Evolutionary conservation across 2,329 filamentous ascomycete species (phyloP).

Genomic region (Paecilomyces variotii): DNA sequence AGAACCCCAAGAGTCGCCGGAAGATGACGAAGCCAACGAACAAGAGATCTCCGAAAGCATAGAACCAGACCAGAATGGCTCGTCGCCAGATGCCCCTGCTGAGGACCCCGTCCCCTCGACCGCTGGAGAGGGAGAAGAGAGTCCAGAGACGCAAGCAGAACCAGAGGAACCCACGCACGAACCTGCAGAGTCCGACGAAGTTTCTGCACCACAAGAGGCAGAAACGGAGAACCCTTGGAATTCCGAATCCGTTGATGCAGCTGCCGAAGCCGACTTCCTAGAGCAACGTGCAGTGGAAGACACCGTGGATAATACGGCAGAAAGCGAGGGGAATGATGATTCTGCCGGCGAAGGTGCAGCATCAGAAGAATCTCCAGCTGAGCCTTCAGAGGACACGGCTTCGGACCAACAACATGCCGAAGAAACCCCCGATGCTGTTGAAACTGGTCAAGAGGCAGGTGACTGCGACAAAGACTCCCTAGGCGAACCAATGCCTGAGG

Average conservation of each 20-base stretch:
- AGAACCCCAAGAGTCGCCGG: background rate
- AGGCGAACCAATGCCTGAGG: conserved; percentile 5
- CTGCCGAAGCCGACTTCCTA: conserved; percentile 3
- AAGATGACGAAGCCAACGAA: conserved; percentile 1
- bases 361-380: conserved; percentile 3
- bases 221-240: conserved; percentile 2
- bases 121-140: background rate
- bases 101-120: background rate
- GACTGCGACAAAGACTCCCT: conserved; percentile 3
- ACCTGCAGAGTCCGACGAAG: conserved; percentile 3
- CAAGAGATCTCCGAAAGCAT: background rate
- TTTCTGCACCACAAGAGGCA: conserved; percentile 1
- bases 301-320: background rate
- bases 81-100: background rate
- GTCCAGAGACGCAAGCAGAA: background rate
- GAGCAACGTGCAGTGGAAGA: conserved; percentile 7
- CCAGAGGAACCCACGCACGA: conserved; percentile 1
- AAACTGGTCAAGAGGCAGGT: conserved; percentile 7
- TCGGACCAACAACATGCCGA: conserved; percentile 4
- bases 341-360: conserved; percentile 1
- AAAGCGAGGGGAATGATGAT: conserved; percentile 6
- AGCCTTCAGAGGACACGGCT: conserved; percentile 6
- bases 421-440: conserved; percentile 10
- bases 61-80: background rate
- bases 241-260: background rate